Evolutionary conservation across 2,329 filamentous ascomycete genomes (phyloP).

Genomic region (Boeremia lycopersici): DNA sequence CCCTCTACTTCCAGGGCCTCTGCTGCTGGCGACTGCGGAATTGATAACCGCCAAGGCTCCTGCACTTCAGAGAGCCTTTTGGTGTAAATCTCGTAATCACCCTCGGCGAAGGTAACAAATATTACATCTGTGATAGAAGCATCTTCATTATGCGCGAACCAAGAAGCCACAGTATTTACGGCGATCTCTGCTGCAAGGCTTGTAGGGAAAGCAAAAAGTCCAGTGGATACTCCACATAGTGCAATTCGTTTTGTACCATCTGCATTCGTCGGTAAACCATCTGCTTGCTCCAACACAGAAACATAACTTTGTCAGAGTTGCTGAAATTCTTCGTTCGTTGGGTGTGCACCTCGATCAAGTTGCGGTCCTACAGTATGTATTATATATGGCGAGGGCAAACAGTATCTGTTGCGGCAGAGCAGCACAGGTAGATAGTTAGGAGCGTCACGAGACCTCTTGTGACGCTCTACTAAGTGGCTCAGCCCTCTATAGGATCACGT

Average conservation of each 20-base stretch:
- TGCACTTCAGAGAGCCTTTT: conserved; percentile 11
- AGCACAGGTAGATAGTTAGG: no score
- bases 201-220: conserved; percentile 44
- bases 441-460: no score
- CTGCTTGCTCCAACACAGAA: conserved; percentile 37
- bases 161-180: conserved; percentile 32
- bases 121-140: conserved; percentile 39
- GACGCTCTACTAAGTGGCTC: no score
- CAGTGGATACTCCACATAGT: conserved; percentile 46
- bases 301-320: conserved; percentile 40
- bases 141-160: conserved; percentile 32
- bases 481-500: no score
- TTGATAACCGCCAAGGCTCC: not conserved
- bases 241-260: conserved; percentile 38
- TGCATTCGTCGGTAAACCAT: conserved; percentile 26
- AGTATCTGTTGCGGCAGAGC: no score
- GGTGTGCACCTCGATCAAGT: conserved; percentile 27
- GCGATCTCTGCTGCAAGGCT: conserved; percentile 37
- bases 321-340: conserved; percentile 22
- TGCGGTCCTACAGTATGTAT: conserved; percentile 47
- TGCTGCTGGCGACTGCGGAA: not conserved
- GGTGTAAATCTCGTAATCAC: conserved; percentile 30
- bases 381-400: conserved; percentile 35
- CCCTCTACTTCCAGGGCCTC: conserved; percentile 1
- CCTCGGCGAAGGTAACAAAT: conserved; percentile 43